Evolutionary conservation across 164 flowering plant species (phyloP).

Genomic region (Berberis thunbergii): DNA sequence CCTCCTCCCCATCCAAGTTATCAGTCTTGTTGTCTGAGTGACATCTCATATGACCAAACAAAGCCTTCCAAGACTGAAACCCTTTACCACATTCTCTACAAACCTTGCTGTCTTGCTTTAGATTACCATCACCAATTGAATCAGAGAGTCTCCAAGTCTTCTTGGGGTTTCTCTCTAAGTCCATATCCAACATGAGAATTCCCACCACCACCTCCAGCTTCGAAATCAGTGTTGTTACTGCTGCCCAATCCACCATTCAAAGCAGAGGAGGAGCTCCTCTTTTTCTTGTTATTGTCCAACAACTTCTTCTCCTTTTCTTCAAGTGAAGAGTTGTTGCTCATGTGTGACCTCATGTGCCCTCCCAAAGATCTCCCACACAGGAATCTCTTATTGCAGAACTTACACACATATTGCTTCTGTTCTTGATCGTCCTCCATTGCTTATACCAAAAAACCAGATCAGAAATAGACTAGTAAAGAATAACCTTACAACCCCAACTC

Average conservation of each 20-base stretch:
- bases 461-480: neutral
- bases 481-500: conserved; percentile 8
- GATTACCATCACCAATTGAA: conserved; percentile 10
- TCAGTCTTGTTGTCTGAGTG: conserved; percentile 43
- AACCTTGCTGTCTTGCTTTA: conserved; percentile 16
- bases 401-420: conserved; percentile 48
- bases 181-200: conserved; percentile 29
- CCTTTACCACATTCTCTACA: conserved; percentile 81
- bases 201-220: conserved; percentile 10
- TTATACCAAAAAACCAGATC: conserved; percentile 6
- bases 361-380: conserved; percentile 83
- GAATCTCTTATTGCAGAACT: conserved; percentile 64
- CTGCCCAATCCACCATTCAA: conserved; percentile 9
- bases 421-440: conserved; percentile 33
- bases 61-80: conserved; percentile 67
- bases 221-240: neutral
- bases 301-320: conserved; percentile 19
- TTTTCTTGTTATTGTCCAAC: conserved; percentile 6
- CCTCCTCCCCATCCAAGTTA: conserved; percentile 11
- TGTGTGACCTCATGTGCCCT: conserved; percentile 93
- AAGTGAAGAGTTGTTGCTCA: conserved; percentile 25
- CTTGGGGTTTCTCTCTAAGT: conserved; percentile 72
- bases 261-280: conserved; percentile 13
- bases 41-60: conserved; percentile 81
- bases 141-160: conserved; percentile 55